phyloP scores from a whole-genome alignment of 2,329 filamentous ascomycete species.

The Aphanocladium album region DNA sequence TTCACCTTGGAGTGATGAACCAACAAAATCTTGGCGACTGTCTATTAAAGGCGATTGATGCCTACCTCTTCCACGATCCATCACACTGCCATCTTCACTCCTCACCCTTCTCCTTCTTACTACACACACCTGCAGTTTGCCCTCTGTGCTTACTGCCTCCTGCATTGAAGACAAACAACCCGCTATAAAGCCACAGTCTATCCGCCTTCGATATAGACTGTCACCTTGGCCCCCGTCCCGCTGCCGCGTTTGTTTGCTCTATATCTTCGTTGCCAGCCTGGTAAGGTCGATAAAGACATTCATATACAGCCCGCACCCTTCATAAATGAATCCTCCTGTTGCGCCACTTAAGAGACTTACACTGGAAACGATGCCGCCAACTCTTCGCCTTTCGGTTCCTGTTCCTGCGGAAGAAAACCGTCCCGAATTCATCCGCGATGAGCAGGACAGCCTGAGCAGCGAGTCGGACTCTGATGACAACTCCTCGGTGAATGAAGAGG shows the following conservation, averaged over 20 bases:
- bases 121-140: background rate
- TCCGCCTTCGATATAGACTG: background rate
- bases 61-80: background rate
- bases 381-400: background rate
- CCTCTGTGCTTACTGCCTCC: background rate
- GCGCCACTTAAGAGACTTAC: background rate
- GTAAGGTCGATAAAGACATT: background rate
- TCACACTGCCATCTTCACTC: background rate
- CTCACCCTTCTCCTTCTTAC: background rate
- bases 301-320: background rate
- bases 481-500: slow-evolving; percentile 26
- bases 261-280: background rate
- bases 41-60: slow-evolving; percentile 8
- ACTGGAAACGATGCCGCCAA: slow-evolving; percentile 10
- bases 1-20: slow-evolving; percentile 3
- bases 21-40: background rate
- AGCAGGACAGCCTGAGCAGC: slow-evolving; percentile 16
- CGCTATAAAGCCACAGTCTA: background rate
- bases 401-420: background rate
- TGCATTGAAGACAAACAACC: background rate
- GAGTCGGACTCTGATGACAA: slow-evolving; percentile 24
- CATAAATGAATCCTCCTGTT: background rate
- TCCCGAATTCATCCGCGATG: background rate
- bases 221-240: slow-evolving; percentile 1
- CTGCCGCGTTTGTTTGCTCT: slow-evolving; percentile 1